Conservation (phyloP, 2,329 filamentous ascomycete species). For the Emericellopsis cladophorae region DNA sequence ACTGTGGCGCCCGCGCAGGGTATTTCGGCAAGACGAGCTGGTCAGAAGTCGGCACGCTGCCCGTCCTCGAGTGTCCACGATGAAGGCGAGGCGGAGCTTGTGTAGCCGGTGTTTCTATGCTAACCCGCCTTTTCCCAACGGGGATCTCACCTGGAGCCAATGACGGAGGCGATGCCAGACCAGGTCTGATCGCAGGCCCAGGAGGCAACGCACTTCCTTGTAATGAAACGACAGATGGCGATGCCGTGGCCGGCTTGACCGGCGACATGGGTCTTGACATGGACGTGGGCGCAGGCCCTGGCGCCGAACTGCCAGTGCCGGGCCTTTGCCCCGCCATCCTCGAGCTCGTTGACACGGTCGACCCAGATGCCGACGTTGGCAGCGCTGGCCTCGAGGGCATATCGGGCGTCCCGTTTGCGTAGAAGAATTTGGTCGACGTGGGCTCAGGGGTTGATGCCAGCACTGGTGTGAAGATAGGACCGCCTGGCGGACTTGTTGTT, state of each 20-base stretch:
- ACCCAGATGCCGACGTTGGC: constrained; percentile 27
- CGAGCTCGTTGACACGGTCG: constrained; percentile 31
- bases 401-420: constrained; percentile 54
- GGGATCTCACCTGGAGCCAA: constrained; percentile 17
- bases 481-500: constrained; percentile 14
- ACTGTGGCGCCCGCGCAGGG: background rate
- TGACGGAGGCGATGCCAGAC: constrained; percentile 21
- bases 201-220: constrained; percentile 9
- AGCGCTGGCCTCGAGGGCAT: constrained; percentile 19
- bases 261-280: constrained; percentile 37
- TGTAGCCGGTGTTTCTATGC: constrained; percentile 25
- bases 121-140: constrained; percentile 25
- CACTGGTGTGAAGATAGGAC: constrained; percentile 18
- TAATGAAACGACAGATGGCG: constrained; percentile 6
- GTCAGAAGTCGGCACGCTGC: constrained; percentile 24
- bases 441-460: constrained; percentile 22
- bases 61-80: constrained; percentile 25
- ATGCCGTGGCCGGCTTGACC: constrained; percentile 23
- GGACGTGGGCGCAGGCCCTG: constrained; percentile 6
- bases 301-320: constrained; percentile 16
- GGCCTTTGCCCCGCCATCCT: constrained; percentile 27
- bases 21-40: constrained; percentile 19
- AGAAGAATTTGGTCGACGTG: constrained; percentile 55
- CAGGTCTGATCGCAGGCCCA: constrained; percentile 13
- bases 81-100: constrained; percentile 5